Base-by-base conservation (phyloP, 805 yeast species). In the Metschnikowia matae region DNA sequence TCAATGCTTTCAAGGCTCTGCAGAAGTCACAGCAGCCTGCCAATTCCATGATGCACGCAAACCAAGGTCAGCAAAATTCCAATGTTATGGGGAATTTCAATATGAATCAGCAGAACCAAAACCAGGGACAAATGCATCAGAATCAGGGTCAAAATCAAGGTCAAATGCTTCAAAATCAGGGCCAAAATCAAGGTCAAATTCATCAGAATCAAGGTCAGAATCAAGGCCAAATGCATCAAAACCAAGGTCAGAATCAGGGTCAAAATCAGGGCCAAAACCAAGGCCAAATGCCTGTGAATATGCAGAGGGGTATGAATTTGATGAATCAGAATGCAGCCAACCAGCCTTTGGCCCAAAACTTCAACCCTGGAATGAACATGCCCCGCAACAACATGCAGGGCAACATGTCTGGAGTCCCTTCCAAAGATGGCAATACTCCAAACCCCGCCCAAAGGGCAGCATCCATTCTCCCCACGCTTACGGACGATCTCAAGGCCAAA, bases 401-500 rank as follows among this genome's bases (percentile, higher is more conserved):
- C 15, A 26, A 26, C 10, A 23, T 36, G 8, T 14, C 15, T 35
- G 46, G n/a, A 6, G 17, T 14, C n/a, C 21, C 45, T 4, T 36
- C 37, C 29, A 44, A 44, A 44, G 46, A 44, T 2, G 40, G 5
- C 15, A 17, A 39, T 23, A 20, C 31, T 6, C 31, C 23, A 15
- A 23, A 15, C 14, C 13, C 21, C 34, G 37, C 45, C 3, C 45
- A 42, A 7, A 42, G 55, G 14, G 20, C 43, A 40, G 41, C 46
- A 1, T 41, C 54, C 23, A 52, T 62, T 26, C 54, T 71, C 41
- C 77, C 77, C 5, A 68, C 68, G 10, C 60, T 73, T 47, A 71
- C 85, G 18, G 87, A 79, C 38, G 89, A 80, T 54, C 87, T 80
- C 73, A 81, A 81, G 73, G 67, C 74, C 54, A 79, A 74, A 51